Conservation (phyloP, 83 land plant genomes). For the Isoetes engelmannii region DNA sequence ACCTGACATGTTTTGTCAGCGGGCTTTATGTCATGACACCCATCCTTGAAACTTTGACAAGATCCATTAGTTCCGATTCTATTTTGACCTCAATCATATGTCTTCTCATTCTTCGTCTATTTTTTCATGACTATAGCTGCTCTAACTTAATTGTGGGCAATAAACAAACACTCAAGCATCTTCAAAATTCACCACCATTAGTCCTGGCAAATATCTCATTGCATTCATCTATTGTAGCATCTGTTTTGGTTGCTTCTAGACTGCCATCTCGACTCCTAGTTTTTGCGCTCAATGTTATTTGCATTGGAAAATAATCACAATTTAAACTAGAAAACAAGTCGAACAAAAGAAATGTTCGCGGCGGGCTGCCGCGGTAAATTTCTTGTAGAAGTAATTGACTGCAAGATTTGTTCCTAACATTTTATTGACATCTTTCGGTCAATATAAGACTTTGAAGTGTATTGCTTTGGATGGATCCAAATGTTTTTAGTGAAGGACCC, state of each 20-base stretch:
- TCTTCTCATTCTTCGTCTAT: slow-evolving; percentile 69
- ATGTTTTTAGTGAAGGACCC: too few relatives aligned
- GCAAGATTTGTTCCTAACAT: too few relatives aligned
- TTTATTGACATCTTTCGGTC: too few relatives aligned
- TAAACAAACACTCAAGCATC: slow-evolving; percentile 39
- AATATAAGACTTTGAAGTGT: too few relatives aligned
- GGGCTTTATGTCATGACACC: slow-evolving; percentile 81
- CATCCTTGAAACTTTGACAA: slow-evolving; percentile 75
- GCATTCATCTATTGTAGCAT: slow-evolving; percentile 87
- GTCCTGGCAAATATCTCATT: slow-evolving; percentile 65
- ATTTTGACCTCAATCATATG: slow-evolving; percentile 77
- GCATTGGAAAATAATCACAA: too few relatives aligned
- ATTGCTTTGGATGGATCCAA: too few relatives aligned
- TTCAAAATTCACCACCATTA: slow-evolving; percentile 30
- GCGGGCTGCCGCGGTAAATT: too few relatives aligned
- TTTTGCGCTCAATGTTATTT: slow-evolving; percentile 71
- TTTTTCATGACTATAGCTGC: slow-evolving; percentile 80
- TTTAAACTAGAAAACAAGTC: too few relatives aligned
- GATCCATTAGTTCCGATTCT: slow-evolving; percentile 91
- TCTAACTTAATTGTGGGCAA: slow-evolving; percentile 53
- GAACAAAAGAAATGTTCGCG: too few relatives aligned
- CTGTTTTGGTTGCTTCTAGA: slow-evolving; percentile 85
- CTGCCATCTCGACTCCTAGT: slow-evolving; percentile 77
- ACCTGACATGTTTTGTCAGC: slow-evolving; percentile 63
- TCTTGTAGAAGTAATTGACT: too few relatives aligned